Percentiles rank a stretch among this genome's conserved stretches.
These are phyloP conservation scores for Tricholoma furcatifolium DNA, from an alignment of 768 basidiomycete genomes.

Conservation along the genomic window DNA sequence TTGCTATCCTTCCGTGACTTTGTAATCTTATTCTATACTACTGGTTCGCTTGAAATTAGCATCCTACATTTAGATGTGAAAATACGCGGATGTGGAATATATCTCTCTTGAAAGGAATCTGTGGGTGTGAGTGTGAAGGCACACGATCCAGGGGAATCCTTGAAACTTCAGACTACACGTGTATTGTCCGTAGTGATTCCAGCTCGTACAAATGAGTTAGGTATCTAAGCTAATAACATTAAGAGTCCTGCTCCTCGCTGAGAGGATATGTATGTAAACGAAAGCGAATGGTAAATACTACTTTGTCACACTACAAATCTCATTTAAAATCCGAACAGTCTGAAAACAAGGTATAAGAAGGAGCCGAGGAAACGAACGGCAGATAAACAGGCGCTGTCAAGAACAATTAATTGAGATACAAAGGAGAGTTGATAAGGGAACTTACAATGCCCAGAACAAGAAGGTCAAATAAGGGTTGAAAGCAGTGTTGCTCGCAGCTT, in stretches of 20 bases:
- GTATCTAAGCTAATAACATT: not conserved
- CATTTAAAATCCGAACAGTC: conserved; percentile 60
- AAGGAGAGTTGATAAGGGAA: conserved; percentile 1
- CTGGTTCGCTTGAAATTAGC: no score
- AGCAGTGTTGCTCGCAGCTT: conserved; percentile 43
- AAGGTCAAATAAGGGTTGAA: conserved; percentile 92
- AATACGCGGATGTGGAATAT: no score
- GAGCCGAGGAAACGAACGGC: conserved; percentile 82
- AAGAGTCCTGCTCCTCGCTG: not conserved
- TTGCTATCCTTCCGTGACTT: not conserved
- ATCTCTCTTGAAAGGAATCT: no score
- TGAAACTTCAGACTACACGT: no score
- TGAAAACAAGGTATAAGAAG: conserved; percentile 73
- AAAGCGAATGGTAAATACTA: conserved; percentile 5
- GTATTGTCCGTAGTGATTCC: not conserved
- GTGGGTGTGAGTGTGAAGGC: no score
- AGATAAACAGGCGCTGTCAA: conserved; percentile 68
- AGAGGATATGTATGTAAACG: not conserved
- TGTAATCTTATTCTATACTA: conserved; percentile 1
- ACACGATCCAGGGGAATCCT: no score
- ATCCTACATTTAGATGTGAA: no score
- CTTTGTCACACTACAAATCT: not conserved
- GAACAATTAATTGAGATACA: not conserved
- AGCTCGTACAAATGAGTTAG: not conserved
- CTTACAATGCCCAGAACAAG: conserved; percentile 53